A percentile compares a stretch with the other conserved stretches of the same genome.
Conservation (phyloP, 768 basidiomycete species). For the Tulasnella sp. region DNA sequence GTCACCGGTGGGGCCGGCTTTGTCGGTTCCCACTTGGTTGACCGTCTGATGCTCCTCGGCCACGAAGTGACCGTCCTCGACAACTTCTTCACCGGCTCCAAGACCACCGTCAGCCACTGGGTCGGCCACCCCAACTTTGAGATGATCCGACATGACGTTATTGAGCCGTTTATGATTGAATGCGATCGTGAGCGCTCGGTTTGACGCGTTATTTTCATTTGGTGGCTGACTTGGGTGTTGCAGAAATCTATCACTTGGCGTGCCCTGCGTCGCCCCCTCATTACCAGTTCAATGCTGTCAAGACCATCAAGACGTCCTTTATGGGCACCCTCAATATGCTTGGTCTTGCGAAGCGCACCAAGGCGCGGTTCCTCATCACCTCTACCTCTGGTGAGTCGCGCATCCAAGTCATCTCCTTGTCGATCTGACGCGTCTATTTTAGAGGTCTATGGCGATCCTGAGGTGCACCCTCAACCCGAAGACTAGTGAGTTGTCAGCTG, state of each 20-base stretch:
- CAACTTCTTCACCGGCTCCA: constrained; percentile 98
- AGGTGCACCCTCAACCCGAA: constrained; percentile 92
- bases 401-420: neutral
- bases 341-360: constrained; percentile 91
- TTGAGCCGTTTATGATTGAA: constrained; percentile 97
- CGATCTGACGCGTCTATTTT: neutral
- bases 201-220: neutral
- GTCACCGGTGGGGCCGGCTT: constrained; percentile 99
- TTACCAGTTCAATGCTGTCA: constrained; percentile 96
- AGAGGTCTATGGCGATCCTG: constrained; percentile 98
- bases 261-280: constrained; percentile 96
- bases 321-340: constrained; percentile 99
- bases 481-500: constrained; percentile 57
- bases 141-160: constrained; percentile 92
- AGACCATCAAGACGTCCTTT: constrained; percentile 97
- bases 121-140: constrained; percentile 98
- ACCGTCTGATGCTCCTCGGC: constrained; percentile 93
- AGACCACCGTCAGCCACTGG: constrained; percentile 94
- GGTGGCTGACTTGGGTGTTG: constrained; percentile 11
- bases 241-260: constrained; percentile 96
- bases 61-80: constrained; percentile 96
- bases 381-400: constrained; percentile 71
- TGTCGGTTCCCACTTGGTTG: constrained; percentile 95
- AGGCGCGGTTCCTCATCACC: constrained; percentile 90
- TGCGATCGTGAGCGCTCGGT: constrained; percentile 72